Evolutionary conservation across 176 grass and related monocot species (phyloP).

Genomic region (Tillandsia leiboldiana): DNA sequence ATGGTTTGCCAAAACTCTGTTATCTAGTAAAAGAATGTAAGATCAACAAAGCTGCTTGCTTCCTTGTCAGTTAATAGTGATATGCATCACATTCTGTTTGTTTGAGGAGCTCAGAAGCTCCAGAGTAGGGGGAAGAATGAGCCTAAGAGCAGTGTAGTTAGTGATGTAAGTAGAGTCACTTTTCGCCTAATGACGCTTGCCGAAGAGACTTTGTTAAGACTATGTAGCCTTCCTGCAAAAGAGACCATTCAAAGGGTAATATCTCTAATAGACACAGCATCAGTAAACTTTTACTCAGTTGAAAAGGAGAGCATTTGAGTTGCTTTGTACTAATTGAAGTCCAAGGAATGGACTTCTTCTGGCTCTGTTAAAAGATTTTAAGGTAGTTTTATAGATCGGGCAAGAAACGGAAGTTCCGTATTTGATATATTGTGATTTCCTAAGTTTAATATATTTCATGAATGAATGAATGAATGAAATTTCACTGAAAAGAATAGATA

Average conservation of each 20-base stretch:
- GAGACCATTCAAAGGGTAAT: background rate
- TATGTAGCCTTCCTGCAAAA: background rate
- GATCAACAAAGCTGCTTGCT: background rate
- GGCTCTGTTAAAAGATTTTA: background rate
- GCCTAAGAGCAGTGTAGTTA: background rate
- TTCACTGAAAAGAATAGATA: background rate
- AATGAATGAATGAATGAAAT: background rate
- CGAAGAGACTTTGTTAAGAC: constrained; percentile 1
- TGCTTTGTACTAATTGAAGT: background rate
- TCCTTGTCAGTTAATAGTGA: background rate
- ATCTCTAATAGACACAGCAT: background rate
- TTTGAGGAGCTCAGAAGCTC: background rate
- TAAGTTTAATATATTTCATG: background rate
- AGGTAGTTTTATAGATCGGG: background rate
- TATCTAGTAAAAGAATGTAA: background rate
- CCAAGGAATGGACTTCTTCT: background rate
- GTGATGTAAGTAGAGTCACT: background rate
- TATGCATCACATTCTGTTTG: background rate
- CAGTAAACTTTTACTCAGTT: background rate
- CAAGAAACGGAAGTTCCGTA: background rate
- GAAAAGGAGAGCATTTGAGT: too few relatives aligned
- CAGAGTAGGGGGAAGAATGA: background rate
- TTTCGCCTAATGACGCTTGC: background rate
- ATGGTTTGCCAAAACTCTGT: constrained; percentile 1
- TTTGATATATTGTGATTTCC: background rate